Evolutionary conservation across 2,329 filamentous ascomycete species (phyloP), one percentile per base, ranked within the genome.

Genomic region (Peltaster fructicola): DNA sequence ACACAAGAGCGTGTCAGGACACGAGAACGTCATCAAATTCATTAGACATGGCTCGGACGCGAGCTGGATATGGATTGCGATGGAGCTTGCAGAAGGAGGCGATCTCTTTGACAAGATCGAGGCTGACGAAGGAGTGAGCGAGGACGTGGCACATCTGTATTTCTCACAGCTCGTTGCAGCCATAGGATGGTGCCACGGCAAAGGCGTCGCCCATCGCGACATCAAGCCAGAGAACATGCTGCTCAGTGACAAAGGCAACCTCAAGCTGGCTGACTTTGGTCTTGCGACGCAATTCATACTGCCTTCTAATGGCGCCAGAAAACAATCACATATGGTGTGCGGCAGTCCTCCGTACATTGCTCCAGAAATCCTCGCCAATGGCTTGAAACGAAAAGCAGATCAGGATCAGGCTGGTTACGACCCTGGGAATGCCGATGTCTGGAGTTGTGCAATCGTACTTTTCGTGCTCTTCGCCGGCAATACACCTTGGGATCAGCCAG

Each of bases 71-170:
- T 98, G 88, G 88, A 92, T 98, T 40, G 85, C 84, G 18, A 93
- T 98, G 82, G 88, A 98, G 52, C 75, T 80, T 38, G 88, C 88
- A 22, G 80, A 90, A 41, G 88, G 88, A 20, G 88, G 88, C 7
- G 88, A 98, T 48, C 63, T 98, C 6, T 98, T 98, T 51, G 88
- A 98, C 68, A 98, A 98, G 60, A 95, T 98, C 40, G 90, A 98
- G 55, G 84, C 88, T 10, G 88, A 98, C 50, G 79, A 85, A 21
- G 88, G 88, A 23, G 81, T 95, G n/a, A 69, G 75, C 5, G 73
- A 91, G 50, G 80, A 95, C 47, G 81, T 98, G 45, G 85, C 88
- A 16, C 90, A 98, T 48, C 70, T 93, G 33, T 98, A 95, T 57
- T 98, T 98, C 50, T 67, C 74, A 3, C 88, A 98, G 54, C 66